These are phyloP conservation scores for Lupinus albus DNA, from an alignment of 306 rosid species.

Conservation along the genomic window DNA sequence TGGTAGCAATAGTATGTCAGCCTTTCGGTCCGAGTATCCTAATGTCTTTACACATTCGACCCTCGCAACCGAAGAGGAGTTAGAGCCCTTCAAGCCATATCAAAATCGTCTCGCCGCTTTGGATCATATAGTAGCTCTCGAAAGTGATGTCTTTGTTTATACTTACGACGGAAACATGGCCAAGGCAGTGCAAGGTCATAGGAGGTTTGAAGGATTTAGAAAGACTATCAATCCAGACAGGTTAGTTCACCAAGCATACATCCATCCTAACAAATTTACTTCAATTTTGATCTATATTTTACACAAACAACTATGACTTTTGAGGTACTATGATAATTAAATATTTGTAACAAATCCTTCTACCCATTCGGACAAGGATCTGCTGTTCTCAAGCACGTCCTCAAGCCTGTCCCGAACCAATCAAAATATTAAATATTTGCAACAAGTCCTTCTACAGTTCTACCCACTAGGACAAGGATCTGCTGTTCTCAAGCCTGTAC, in stretches of 20 bases:
- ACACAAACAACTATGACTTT: not conserved
- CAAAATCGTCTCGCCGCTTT: slow-evolving; percentile 96
- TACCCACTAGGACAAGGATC: too few relatives aligned
- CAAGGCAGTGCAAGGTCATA: slow-evolving; percentile 95
- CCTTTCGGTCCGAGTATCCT: slow-evolving; percentile 69
- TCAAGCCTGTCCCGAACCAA: too few relatives aligned
- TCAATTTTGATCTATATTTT: too few relatives aligned
- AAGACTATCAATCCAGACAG: slow-evolving; percentile 95
- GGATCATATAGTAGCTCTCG: slow-evolving; percentile 85
- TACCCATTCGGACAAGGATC: too few relatives aligned
- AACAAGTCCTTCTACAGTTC: too few relatives aligned
- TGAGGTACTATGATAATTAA: not conserved
- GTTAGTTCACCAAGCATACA: slow-evolving; percentile 42
- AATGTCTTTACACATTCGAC: slow-evolving; percentile 80
- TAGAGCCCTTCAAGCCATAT: slow-evolving; percentile 72
- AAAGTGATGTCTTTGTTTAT: slow-evolving; percentile 92
- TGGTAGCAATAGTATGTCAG: slow-evolving; percentile 74
- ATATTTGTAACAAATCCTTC: too few relatives aligned
- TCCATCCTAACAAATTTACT: too few relatives aligned
- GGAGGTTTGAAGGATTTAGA: slow-evolving; percentile 85
- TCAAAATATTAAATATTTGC: too few relatives aligned
- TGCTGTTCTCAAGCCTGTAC: too few relatives aligned
- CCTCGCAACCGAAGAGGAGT: slow-evolving; percentile 82
- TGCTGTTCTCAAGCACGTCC: too few relatives aligned
- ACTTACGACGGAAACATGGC: slow-evolving; percentile 99